These are phyloP conservation scores for Dovyalis caffra DNA, from an alignment of 345 rosid genomes.

Conservation along the genomic window DNA sequence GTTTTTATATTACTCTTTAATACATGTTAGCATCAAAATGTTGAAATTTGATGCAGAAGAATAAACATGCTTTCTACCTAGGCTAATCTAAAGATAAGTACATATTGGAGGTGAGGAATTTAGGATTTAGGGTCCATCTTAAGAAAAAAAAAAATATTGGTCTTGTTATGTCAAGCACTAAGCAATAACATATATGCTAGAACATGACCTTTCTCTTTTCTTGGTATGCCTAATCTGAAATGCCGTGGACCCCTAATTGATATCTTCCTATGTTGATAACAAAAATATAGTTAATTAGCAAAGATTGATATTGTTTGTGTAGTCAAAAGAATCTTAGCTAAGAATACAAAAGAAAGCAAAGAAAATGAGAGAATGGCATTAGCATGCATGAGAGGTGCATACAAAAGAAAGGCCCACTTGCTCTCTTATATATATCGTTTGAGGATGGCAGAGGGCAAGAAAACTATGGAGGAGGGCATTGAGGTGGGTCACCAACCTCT, in stretches of 20 bases:
- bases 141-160: too few species aligned
- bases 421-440: neutral
- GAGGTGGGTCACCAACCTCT: constrained; percentile 21
- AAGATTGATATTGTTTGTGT: neutral
- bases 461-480: neutral
- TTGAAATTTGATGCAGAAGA: too few species aligned
- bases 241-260: neutral
- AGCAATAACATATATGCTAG: neutral
- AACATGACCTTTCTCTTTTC: neutral
- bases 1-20: too few species aligned
- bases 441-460: neutral
- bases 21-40: too few species aligned
- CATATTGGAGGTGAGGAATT: too few species aligned
- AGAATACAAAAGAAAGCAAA: neutral
- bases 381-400: neutral
- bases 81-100: too few species aligned
- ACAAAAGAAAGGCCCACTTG: neutral
- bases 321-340: neutral
- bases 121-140: too few species aligned
- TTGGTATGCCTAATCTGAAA: neutral
- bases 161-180: neutral
- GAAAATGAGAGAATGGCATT: neutral
- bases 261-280: neutral
- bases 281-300: neutral
- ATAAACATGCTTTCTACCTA: too few species aligned